phyloP scores from a whole-genome alignment of 2,329 filamentous ascomycete genomes.

The Talaromyces funiculosus region DNA sequence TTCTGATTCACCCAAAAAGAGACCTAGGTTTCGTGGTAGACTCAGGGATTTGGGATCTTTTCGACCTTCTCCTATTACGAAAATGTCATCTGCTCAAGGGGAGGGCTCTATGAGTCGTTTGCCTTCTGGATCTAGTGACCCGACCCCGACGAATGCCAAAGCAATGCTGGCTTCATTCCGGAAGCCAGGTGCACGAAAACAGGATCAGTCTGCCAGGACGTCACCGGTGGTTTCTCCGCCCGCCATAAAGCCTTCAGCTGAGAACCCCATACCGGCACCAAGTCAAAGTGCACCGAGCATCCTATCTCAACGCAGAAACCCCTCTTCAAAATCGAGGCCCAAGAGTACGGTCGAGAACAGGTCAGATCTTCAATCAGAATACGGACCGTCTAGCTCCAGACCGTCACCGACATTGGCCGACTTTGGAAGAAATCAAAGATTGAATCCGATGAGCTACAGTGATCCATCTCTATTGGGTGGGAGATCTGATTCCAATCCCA shows the following conservation, averaged over 20 bases:
- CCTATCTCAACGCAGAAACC: slow-evolving; percentile 13
- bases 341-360: slow-evolving; percentile 14
- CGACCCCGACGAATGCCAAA: slow-evolving; percentile 31
- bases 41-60: slow-evolving; percentile 15
- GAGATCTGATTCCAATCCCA: slow-evolving; percentile 18
- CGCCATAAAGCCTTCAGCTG: slow-evolving; percentile 13
- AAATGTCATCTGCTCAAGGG: slow-evolving; percentile 25
- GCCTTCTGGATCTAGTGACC: slow-evolving; percentile 18
- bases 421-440: slow-evolving; percentile 21
- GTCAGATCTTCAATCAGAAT: slow-evolving; percentile 22
- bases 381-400: slow-evolving; percentile 25
- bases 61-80: slow-evolving; percentile 21
- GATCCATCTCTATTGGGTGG: slow-evolving; percentile 22
- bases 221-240: slow-evolving; percentile 25
- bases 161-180: slow-evolving; percentile 36
- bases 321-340: slow-evolving; percentile 13
- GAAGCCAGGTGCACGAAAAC: slow-evolving; percentile 27
- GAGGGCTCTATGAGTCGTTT: slow-evolving; percentile 27
- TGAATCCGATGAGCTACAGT: slow-evolving; percentile 29
- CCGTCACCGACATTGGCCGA: slow-evolving; percentile 28
- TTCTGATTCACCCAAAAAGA: slow-evolving; percentile 15
- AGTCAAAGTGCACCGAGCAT: slow-evolving; percentile 8
- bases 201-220: slow-evolving; percentile 29
- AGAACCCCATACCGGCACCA: slow-evolving; percentile 15
- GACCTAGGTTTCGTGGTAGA: slow-evolving; percentile 7